Evolutionary conservation across 1,284 basidiomycete species (phyloP), one percentile per base, ranked within the genome.

Genomic region (Moniliophthora roreri): DNA sequence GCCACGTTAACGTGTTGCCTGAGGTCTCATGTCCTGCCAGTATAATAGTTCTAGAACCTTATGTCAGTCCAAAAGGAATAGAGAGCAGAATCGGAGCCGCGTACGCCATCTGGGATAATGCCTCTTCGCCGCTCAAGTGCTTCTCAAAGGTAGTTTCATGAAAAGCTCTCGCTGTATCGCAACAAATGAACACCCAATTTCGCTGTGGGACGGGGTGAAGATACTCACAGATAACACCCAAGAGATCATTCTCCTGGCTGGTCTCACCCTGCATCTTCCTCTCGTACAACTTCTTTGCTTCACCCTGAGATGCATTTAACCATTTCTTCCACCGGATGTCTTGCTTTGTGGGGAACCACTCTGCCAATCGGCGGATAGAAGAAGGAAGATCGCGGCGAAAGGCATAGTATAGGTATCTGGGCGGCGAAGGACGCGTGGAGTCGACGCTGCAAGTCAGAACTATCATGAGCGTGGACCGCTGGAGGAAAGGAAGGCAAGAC

Each of bases 171-270:
- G 54, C 57, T 57, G 18, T 9, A 51, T 15, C 7, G 37, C 18
- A 20, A 6, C 9, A n/a, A 38, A n/a, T 9, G 45, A 28, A 3
- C 10, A 24, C 35, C 21, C 1, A 32, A 6, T 16, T 7, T 9
- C 4, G 16, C n/a, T 13, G n/a, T n/a, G n/a, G n/a, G n/a, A n/a
- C 39, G 16, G n/a, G 1, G 18, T 47, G 56, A 8, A 5, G 24
- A 18, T n/a, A 58, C 59, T 47, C 15, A 66, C 66, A 55, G 2
- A 72, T 55, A 13, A 70, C 55, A 49, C 63, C 69, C 51, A 71
- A 58, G 15, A 68, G 54, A 47, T 70, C 69, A 41, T 63, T 65
- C 15, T 60, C 41, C 6, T 59, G 50, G 10, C 55, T 51, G 18
- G 20, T 55, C 40, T n/a, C 46, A 44, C 9, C 51, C 48, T 32